phyloP scores from a whole-genome alignment of 2,329 filamentous ascomycete genomes.

The Colletotrichum musae region DNA sequence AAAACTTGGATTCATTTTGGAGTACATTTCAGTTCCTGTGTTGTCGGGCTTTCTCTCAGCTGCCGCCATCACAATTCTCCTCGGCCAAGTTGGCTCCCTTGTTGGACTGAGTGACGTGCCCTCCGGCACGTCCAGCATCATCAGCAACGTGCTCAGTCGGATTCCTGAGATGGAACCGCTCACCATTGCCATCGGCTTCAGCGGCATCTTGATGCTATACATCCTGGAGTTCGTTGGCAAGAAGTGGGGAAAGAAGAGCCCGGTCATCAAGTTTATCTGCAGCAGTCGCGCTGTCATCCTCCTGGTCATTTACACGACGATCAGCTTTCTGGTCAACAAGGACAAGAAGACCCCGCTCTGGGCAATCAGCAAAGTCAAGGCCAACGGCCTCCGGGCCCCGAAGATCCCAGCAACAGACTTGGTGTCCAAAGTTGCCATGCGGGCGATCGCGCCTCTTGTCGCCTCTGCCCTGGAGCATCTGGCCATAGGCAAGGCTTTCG shows the following conservation, averaged over 20 bases:
- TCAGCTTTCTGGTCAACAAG: slow-evolving; percentile 75
- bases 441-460: slow-evolving; percentile 73
- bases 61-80: slow-evolving; percentile 75
- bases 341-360: slow-evolving; percentile 66
- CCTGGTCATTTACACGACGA: slow-evolving; percentile 73
- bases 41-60: slow-evolving; percentile 77
- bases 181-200: slow-evolving; percentile 72
- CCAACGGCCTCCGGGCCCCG: slow-evolving; percentile 67
- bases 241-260: slow-evolving; percentile 71
- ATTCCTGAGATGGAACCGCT: slow-evolving; percentile 71
- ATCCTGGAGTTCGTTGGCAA: slow-evolving; percentile 71
- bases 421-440: slow-evolving; percentile 66
- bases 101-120: slow-evolving; percentile 67
- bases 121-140: slow-evolving; percentile 68
- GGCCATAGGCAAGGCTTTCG: slow-evolving; percentile 75
- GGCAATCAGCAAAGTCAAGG: slow-evolving; percentile 69
- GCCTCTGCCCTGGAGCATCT: slow-evolving; percentile 75
- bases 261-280: slow-evolving; percentile 69
- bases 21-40: slow-evolving; percentile 76
- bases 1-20: slow-evolving; percentile 75
- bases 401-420: slow-evolving; percentile 63
- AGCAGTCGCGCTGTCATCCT: slow-evolving; percentile 74
- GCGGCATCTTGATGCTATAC: slow-evolving; percentile 68
- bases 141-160: slow-evolving; percentile 70
- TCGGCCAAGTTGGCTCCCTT: slow-evolving; percentile 74